Evolutionary conservation across 2,329 filamentous ascomycete genomes (phyloP).

Genomic region (Parastagonospora nodorum): DNA sequence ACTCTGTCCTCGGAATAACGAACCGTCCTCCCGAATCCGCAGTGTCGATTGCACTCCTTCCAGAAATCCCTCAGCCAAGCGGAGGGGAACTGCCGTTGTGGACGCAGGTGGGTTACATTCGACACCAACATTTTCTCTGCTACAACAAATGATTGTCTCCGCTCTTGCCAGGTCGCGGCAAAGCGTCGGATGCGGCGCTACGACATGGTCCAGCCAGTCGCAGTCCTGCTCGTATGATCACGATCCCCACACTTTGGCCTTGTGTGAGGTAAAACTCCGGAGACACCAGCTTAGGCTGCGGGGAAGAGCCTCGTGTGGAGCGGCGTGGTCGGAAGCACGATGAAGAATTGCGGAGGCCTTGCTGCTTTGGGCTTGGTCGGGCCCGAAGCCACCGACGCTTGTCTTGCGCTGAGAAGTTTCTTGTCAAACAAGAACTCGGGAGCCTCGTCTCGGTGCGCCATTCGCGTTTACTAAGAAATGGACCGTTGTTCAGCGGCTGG

Average conservation of each 20-base stretch:
- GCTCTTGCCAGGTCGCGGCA: background rate
- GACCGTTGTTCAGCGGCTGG: conserved; percentile 3
- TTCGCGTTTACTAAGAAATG: background rate
- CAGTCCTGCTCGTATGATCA: background rate
- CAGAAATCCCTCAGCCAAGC: too few relatives aligned
- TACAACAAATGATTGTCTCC: conserved; percentile 4
- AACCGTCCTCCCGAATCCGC: background rate
- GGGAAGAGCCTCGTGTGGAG: conserved; percentile 9
- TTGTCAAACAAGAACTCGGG: conserved; percentile 1
- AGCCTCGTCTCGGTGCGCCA: conserved; percentile 13
- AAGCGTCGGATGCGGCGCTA: conserved; percentile 4
- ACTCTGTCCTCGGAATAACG: too few relatives aligned
- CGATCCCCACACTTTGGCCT: conserved; percentile 7
- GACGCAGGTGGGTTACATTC: background rate
- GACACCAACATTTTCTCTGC: background rate
- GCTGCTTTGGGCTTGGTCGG: conserved; percentile 3
- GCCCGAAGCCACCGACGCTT: conserved; percentile 11
- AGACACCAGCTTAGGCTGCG: conserved; percentile 1
- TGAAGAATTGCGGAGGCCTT: conserved; percentile 1
- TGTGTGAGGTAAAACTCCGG: conserved; percentile 14
- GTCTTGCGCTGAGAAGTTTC: conserved; percentile 10
- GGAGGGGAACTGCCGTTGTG: background rate
- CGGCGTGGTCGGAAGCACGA: background rate
- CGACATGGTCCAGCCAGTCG: conserved; percentile 1
- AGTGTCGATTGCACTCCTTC: background rate